These are phyloP conservation scores for Fomitopsis pulvina DNA, from an alignment of 768 basidiomycete genomes.

Conservation along the genomic window DNA sequence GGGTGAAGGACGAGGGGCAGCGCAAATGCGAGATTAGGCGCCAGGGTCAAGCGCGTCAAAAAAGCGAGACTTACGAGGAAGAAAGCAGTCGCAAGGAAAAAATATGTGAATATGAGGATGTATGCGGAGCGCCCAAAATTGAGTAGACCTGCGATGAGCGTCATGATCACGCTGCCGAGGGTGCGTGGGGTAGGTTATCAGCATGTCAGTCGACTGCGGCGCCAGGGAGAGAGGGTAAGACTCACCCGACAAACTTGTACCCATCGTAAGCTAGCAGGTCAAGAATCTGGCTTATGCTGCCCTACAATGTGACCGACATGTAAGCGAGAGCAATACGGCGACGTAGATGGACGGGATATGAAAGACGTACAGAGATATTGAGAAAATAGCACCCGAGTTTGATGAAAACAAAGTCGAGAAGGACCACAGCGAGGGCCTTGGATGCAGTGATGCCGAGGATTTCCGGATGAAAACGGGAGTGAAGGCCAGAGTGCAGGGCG, in stretches of 20 bases:
- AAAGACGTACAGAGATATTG: conserved; percentile 46
- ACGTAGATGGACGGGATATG: neutral
- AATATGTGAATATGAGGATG: conserved; percentile 71
- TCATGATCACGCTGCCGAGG: conserved; percentile 68
- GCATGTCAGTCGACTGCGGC: neutral
- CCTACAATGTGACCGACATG: conserved; percentile 27
- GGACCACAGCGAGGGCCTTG: conserved; percentile 74
- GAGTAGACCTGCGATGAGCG: conserved; percentile 67
- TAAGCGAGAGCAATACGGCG: neutral
- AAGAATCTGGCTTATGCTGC: conserved; percentile 50
- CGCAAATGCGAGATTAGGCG: neutral
- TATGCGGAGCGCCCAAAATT: conserved; percentile 57
- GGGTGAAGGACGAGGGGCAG: neutral
- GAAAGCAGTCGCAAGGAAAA: conserved; percentile 85
- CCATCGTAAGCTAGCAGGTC: conserved; percentile 91
- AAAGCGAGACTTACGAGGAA: conserved; percentile 65
- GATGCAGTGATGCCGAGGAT: conserved; percentile 84
- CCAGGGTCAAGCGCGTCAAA: neutral
- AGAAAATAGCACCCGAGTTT: conserved; percentile 91
- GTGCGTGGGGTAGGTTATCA: neutral
- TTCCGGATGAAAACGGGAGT: conserved; percentile 79
- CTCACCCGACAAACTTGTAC: conserved; percentile 95
- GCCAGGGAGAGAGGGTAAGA: conserved; percentile 3
- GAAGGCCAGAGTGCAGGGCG: conserved; percentile 78
- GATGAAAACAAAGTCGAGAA: conserved; percentile 86